Conservation (phyloP, 305 asterid genomes). For the Rubia peregrina region DNA sequence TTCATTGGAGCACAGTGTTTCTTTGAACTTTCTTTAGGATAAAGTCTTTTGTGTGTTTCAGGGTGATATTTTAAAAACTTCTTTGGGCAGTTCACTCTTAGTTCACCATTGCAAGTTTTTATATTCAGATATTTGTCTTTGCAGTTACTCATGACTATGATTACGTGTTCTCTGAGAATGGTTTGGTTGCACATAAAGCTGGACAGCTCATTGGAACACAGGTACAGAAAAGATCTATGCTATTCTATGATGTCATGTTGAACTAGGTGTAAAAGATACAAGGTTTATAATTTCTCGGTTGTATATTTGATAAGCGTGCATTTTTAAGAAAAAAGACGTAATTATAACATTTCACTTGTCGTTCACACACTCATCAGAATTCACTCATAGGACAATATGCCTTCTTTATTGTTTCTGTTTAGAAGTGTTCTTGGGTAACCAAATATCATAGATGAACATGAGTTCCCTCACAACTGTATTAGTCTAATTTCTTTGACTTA, state of each 20-base stretch:
- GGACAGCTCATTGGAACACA: constrained; percentile 69
- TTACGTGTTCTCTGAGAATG: constrained; percentile 84
- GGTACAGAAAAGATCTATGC: constrained; percentile 35
- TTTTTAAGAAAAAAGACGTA: background rate
- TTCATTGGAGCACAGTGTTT: background rate
- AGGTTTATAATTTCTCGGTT: background rate
- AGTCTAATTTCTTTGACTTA: background rate
- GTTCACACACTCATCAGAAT: background rate
- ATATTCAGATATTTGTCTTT: constrained; percentile 1
- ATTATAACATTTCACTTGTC: background rate
- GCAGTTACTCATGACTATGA: constrained; percentile 78
- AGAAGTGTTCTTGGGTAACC: background rate
- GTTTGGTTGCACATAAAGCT: constrained; percentile 82
- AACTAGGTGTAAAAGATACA: background rate
- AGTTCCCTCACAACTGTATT: background rate
- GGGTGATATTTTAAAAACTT: background rate
- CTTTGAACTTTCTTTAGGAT: background rate
- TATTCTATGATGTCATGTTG: constrained; percentile 2
- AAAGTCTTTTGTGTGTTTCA: background rate
- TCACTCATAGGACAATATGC: background rate
- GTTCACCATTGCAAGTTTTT: constrained; percentile 4
- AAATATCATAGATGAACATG: background rate
- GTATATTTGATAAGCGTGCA: background rate
- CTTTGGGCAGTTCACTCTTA: background rate
- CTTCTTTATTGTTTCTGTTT: background rate